Percentiles rank a stretch among this genome's conserved stretches.
Conservation (phyloP, 1,284 basidiomycete genomes). For the Apiotrichum gracile region DNA sequence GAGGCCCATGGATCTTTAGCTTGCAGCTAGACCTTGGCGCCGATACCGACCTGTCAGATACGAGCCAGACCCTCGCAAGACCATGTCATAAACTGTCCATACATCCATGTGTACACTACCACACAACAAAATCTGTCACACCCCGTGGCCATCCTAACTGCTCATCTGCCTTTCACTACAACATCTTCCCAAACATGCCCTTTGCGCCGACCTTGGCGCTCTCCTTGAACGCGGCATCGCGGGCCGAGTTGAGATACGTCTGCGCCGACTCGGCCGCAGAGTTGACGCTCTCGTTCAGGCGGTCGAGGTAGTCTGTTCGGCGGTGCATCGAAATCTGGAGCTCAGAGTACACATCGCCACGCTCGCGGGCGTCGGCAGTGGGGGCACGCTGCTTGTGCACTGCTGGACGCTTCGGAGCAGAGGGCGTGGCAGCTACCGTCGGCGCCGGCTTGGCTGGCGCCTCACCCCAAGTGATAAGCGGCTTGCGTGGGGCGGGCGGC, state of each 20-base stretch:
- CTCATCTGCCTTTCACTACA: constrained; percentile 6
- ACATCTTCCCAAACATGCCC: constrained; percentile 34
- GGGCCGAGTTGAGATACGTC: constrained; percentile 35
- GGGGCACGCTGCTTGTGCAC: constrained; percentile 24
- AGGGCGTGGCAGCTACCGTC: constrained; percentile 9
- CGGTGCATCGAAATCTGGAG: constrained; percentile 35
- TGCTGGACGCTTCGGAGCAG: constrained; percentile 24
- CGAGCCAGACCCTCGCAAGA: too few species aligned
- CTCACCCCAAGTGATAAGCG: constrained; percentile 43
- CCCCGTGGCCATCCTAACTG: too few species aligned
- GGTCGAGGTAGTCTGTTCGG: constrained; percentile 33
- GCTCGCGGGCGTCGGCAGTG: constrained; percentile 26
- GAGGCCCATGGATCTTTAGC: too few species aligned
- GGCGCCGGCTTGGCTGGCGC: constrained; percentile 31
- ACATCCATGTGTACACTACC: too few species aligned
- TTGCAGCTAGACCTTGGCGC: too few species aligned
- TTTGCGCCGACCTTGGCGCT: constrained; percentile 40
- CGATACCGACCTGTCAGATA: too few species aligned
- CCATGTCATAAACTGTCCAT: too few species aligned
- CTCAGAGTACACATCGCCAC: constrained; percentile 42
- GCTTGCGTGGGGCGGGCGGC: constrained; percentile 31
- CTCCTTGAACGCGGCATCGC: constrained; percentile 43
- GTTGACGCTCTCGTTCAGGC: constrained; percentile 36
- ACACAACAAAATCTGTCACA: too few species aligned
- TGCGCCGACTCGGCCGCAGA: constrained; percentile 30